Base-by-base conservation (phyloP, 2,329 filamentous ascomycete species). In the Incumbomyces delicatus region DNA sequence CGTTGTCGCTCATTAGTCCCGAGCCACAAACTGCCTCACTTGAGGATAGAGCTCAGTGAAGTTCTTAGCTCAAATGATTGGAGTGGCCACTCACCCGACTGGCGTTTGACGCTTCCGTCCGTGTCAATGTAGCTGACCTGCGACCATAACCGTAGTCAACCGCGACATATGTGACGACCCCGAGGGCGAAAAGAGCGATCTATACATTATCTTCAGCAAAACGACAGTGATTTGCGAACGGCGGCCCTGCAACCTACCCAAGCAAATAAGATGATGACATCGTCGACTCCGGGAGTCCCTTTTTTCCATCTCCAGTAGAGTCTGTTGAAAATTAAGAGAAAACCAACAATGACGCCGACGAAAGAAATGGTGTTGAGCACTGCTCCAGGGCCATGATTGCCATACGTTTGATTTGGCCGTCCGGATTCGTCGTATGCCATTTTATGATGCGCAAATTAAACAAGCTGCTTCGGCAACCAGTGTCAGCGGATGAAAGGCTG, bases 131-230 rank as follows among this genome's bases (percentile, higher is more conserved):
- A 14, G 22, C 38, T 7, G 55, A 49, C 12, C 55, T 55, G 47
- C 58, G 58, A 18, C 63, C 62, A 45, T 59, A 60, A 6, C 63
- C 63, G 56, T 60, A 50, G 29, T 57, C 53, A 31, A 63, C 59
- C 4, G 54, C 61, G 50, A 57, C 48, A 34, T 60, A 52, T 14
- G 57, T 60, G 14, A 57, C 49, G 31, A 49, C 49, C 44, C 57
- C 57, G 48, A 63, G 57, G 10, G 51, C 55, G 14, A 59, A 36
- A 16, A 60, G 54, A 44, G 57, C 55, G 13, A 50, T n/a, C 61
- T 62, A 41, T 22, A n/a, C 11, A 8, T 30, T 11, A 22, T 35
- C 14, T 41, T 29, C 30, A 49, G 17, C 48, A 38, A 8, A 48
- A 45, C 16, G 8, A 3, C 1, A 14, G 6, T 16, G 34, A 16